phyloP scores from a whole-genome alignment of 2,329 filamentous ascomycete genomes.

The Clonostachys rhizophaga region DNA sequence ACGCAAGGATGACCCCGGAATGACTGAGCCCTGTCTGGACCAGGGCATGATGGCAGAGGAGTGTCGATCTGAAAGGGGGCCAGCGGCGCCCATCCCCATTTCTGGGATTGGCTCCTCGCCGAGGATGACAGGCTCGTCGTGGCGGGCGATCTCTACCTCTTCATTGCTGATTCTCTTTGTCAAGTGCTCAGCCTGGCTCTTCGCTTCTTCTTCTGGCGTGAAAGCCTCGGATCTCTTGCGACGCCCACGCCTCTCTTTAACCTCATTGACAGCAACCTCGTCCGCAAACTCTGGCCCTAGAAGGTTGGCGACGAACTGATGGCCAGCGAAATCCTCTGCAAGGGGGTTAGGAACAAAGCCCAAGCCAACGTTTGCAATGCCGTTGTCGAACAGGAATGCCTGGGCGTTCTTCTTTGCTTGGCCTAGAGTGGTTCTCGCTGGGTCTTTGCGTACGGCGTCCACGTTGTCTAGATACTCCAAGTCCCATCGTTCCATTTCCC shows the following conservation, averaged over 20 bases:
- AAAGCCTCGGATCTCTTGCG: constrained; percentile 40
- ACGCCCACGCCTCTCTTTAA: constrained; percentile 14
- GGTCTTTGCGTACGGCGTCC: constrained; percentile 23
- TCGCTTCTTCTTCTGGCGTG: constrained; percentile 23
- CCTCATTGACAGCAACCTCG: too few relatives aligned
- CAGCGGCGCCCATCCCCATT: constrained; percentile 62
- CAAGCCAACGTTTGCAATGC: constrained; percentile 24
- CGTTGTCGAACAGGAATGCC: constrained; percentile 20
- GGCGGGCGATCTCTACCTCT: constrained; percentile 18
- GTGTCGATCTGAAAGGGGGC: constrained; percentile 63
- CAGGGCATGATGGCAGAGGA: constrained; percentile 48
- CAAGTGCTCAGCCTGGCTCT: constrained; percentile 18
- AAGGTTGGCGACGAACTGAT: constrained; percentile 27
- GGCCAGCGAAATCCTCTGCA: constrained; percentile 35
- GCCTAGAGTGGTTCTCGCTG: constrained; percentile 13
- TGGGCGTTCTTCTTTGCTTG: constrained; percentile 33
- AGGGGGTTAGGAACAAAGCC: constrained; percentile 28
- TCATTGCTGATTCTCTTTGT: constrained; percentile 21
- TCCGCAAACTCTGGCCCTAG: constrained; percentile 11
- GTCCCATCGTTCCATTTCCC: constrained; percentile 26
- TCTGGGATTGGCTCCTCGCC: constrained; percentile 50
- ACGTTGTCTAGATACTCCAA: constrained; percentile 50
- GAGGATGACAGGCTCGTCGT: constrained; percentile 17
- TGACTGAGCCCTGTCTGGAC: constrained; percentile 39
- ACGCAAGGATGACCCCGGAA: constrained; percentile 40